phyloP scores from a whole-genome alignment of 768 basidiomycete genomes.

The Termitomyces sp. region DNA sequence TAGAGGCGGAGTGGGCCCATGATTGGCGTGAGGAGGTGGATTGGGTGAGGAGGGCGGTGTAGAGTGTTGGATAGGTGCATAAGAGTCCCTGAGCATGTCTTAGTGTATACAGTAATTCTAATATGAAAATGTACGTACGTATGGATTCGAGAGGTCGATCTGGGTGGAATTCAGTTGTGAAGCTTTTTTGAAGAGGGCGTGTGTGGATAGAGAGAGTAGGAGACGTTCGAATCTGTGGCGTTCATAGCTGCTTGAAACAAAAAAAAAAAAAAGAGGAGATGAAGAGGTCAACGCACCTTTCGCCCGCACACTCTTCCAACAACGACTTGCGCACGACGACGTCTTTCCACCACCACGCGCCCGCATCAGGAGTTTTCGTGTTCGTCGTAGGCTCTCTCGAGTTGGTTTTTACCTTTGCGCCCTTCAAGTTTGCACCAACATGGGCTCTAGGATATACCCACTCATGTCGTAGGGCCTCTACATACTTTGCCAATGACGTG shows the following conservation, averaged over 20 bases:
- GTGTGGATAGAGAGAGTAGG: conserved; percentile 45
- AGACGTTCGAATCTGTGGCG: conserved; percentile 43
- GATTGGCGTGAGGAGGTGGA: conserved; percentile 24
- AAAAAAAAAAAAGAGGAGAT: no score
- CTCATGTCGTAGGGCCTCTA: conserved; percentile 39
- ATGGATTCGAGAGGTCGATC: conserved; percentile 6
- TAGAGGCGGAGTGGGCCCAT: conserved; percentile 33
- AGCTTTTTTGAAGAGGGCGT: conserved; percentile 34
- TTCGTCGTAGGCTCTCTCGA: neutral
- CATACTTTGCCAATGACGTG: conserved; percentile 42
- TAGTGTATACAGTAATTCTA: no score
- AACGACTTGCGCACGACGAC: conserved; percentile 50
- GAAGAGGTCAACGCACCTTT: conserved; percentile 27
- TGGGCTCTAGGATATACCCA: conserved; percentile 22
- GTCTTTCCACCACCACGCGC: conserved; percentile 51
- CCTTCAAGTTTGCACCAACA: neutral
- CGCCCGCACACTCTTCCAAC: conserved; percentile 48
- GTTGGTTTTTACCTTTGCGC: conserved; percentile 9
- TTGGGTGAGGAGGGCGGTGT: conserved; percentile 25
- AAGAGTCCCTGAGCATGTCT: conserved; percentile 25
- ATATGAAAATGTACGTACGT: conserved; percentile 9
- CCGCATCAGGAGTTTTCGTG: neutral
- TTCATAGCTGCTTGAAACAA: no score
- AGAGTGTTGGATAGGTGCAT: conserved; percentile 25
- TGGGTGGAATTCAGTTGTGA: conserved; percentile 13